Conservation (phyloP, 495 filamentous ascomycete genomes). For the Clohesyomyces aquaticus region DNA sequence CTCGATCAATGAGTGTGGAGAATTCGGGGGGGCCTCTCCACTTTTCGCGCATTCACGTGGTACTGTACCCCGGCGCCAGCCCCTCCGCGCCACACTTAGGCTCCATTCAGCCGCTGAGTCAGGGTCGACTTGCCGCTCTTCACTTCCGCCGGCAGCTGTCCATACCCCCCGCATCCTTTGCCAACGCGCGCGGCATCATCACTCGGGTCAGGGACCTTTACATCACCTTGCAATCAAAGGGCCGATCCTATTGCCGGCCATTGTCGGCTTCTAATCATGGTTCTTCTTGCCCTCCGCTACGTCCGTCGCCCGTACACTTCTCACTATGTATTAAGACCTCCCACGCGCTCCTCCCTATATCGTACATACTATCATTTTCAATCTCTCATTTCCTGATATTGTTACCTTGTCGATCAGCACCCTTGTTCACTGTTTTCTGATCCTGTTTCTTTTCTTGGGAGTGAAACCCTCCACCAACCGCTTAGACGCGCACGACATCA, state of each 20-base stretch:
- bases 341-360: slow-evolving; percentile 4
- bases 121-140: slow-evolving; percentile 10
- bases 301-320: neutral
- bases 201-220: neutral
- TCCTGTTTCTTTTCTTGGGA: neutral
- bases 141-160: slow-evolving; percentile 2
- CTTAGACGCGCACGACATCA: too few species aligned
- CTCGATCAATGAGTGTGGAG: too few species aligned
- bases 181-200: slow-evolving; percentile 10
- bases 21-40: too few species aligned
- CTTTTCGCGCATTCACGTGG: too few species aligned
- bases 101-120: neutral
- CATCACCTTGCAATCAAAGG: neutral
- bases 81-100: neutral
- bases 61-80: too few species aligned
- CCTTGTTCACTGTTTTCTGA: neutral
- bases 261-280: slow-evolving; percentile 22
- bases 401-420: neutral
- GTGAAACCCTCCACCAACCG: neutral
- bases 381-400: slow-evolving; percentile 1
- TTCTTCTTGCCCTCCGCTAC: slow-evolving; percentile 4
- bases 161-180: neutral
- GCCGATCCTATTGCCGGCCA: slow-evolving; percentile 9
- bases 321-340: slow-evolving; percentile 16
- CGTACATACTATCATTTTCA: neutral